Evolutionary conservation across 75 land plant species (phyloP).

Genomic region (Isoetes taiwanensis): DNA sequence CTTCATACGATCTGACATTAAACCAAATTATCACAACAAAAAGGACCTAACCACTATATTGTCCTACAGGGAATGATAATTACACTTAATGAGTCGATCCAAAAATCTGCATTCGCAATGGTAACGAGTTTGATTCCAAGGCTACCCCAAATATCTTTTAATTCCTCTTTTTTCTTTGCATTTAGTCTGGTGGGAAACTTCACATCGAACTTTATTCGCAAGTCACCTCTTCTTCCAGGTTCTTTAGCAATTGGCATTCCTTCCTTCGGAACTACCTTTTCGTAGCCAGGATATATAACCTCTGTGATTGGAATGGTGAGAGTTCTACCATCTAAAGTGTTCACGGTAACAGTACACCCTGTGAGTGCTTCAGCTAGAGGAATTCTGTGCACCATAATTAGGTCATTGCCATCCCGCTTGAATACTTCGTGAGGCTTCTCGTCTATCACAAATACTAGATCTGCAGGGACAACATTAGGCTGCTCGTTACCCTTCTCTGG

Average conservation of each 20-base stretch:
- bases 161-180: constrained; percentile 41
- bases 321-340: constrained; percentile 53
- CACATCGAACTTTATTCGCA: constrained; percentile 44
- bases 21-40: too few species aligned
- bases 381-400: constrained; percentile 44
- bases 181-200: constrained; percentile 42
- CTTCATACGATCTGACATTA: too few species aligned
- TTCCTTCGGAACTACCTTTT: constrained; percentile 67
- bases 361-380: constrained; percentile 62
- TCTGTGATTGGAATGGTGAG: constrained; percentile 48
- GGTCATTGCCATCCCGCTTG: constrained; percentile 73
- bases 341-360: constrained; percentile 47
- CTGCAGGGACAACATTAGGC: constrained; percentile 55
- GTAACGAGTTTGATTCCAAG: too few species aligned
- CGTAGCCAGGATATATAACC: constrained; percentile 54
- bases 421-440: constrained; percentile 65
- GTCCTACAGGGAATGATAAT: too few species aligned
- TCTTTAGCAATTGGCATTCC: constrained; percentile 81
- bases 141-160: constrained; percentile 33
- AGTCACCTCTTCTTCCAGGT: constrained; percentile 39
- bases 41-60: too few species aligned
- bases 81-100: too few species aligned
- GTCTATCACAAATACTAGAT: constrained; percentile 66
- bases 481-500: constrained; percentile 83
- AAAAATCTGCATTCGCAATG: too few species aligned